Evolutionary conservation across 352 stramenopile species (phyloP).

Genomic region (Aphanomyces astaci): DNA sequence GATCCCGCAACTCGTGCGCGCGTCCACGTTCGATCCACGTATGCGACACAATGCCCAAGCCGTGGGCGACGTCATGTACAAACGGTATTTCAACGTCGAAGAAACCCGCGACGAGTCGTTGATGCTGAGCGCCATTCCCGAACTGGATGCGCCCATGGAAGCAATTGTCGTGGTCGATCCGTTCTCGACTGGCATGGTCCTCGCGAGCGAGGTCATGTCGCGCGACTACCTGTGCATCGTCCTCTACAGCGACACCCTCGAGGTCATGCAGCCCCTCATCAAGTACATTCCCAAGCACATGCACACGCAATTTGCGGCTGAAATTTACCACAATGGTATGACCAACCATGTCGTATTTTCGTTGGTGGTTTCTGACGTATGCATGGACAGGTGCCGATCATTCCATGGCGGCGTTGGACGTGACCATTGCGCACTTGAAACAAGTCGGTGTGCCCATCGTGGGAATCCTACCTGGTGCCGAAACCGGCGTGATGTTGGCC

Average conservation of each 20-base stretch:
- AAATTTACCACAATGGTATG: conserved; percentile 64
- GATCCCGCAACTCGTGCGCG: conserved; percentile 40
- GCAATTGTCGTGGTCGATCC: conserved; percentile 92
- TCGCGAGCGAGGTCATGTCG: conserved; percentile 81
- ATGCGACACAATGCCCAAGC: conserved; percentile 54
- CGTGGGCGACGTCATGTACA: conserved; percentile 70
- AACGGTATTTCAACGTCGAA: conserved; percentile 75
- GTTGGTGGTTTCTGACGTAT: background rate
- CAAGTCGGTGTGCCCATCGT: conserved; percentile 36
- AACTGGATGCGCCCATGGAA: conserved; percentile 25
- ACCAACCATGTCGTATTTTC: background rate
- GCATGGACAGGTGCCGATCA: background rate
- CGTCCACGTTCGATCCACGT: conserved; percentile 68
- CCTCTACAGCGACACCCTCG: conserved; percentile 70
- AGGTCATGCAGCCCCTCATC: conserved; percentile 65
- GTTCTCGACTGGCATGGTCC: conserved; percentile 90
- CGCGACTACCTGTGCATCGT: conserved; percentile 79
- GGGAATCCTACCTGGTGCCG: conserved; percentile 84
- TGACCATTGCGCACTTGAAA: conserved; percentile 26
- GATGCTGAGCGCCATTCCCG: conserved; percentile 54
- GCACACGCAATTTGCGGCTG: conserved; percentile 42
- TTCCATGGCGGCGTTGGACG: conserved; percentile 31
- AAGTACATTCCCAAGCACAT: conserved; percentile 50
- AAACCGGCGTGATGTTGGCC: conserved; percentile 89
- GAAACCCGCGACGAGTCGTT: conserved; percentile 40